Base-by-base conservation (phyloP, 176 grass and related monocot genomes). In the Canna indica region DNA sequence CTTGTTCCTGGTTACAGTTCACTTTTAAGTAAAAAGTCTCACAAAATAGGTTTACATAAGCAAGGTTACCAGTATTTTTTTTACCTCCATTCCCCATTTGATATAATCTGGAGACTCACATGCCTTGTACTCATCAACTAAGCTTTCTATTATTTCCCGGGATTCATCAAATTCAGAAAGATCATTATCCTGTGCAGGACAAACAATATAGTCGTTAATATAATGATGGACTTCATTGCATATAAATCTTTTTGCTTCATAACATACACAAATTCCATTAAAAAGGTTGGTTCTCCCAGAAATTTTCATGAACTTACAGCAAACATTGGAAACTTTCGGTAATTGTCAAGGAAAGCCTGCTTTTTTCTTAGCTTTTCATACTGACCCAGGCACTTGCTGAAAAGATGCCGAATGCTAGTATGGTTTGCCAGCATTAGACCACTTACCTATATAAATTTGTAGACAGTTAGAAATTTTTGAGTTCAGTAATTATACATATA, bases 21-120 rank as follows among this genome's bases (percentile, higher is more conserved):
- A 33, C 27, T 68, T 14, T 15, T 41, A 22, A 74, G 7, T 4
- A 66, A 64, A 57, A 20, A 39, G 48, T 47, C 18, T 26, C 20
- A 41, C 16, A 71, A 60, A 28, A 61, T 36, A 33, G 41, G n/a
- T 39, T 44, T 28, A 22, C 44, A 44, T 18, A 28, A 29, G 42
- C 47, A 39, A 38, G 24, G 36, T 6, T 61, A 59, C 73, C 16
- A 5, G 36, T 35, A 46, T 68, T 35, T 4, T 35, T 4, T 35
- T 72, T 88, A 99, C 94, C 84, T 99, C 86, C 94, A 99, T 93
- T 76, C 94, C 94, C 94, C 94, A 99, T 83, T 99, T 99, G 30
- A 99, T 99, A 61, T 99, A 93, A 70, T 99, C 94, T 75, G 94
- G 89, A 24, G 94, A 99, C 64, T 99, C 94, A 1, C 90, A 93